Evolutionary conservation across 495 filamentous ascomycete species (phyloP), one percentile per base, ranked within the genome.

Genomic region (Darksidea phi): DNA sequence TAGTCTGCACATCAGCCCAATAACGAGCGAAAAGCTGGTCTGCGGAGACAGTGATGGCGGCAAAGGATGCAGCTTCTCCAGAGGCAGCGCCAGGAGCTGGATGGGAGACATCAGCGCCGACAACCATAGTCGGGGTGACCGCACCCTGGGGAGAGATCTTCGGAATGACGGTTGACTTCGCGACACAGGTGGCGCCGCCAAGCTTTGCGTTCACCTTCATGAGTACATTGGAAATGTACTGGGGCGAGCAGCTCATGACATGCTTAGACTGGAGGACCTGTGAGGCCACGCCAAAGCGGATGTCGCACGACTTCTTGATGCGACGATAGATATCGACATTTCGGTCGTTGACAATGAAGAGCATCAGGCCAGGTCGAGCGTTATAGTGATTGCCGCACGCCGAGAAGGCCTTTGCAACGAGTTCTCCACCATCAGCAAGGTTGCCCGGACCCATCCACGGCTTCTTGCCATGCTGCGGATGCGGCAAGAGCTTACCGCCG

Each of bases 181-280:
- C 76, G 13, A 75, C 69, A 48, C 71, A 75, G 15, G 88, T 95
- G 5, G 82, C 77, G 15, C 94, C 94, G 34, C 94, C 94, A n/a
- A 96, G 83, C 75, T 97, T 98, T 15, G 89, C 87, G 67, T 97
- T 97, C 56, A 98, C 80, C 75, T 98, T 97, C 90, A 97, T 91
- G 50, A 82, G 77, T 17, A 97, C 88, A 67, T 43, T 43, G 5
- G 88, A 92, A 59, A 84, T 80, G 73, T 96, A 96, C 72, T 97
- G 92, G 0, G 76, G 75, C 15, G 84, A 76, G 21, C 74, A 76
- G 63, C 83, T 86, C 5, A 68, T 59, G 12, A 90, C 88, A 55
- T 91, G 84, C 0, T 62, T 67, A 12, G 75, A 72, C 64, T 88
- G 86, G 6, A 96, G 57, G 61, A 75, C 77, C 71, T 97, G 93